Conservation (phyloP, 2,329 filamentous ascomycete genomes). For the Cladobotryum protrusum region DNA sequence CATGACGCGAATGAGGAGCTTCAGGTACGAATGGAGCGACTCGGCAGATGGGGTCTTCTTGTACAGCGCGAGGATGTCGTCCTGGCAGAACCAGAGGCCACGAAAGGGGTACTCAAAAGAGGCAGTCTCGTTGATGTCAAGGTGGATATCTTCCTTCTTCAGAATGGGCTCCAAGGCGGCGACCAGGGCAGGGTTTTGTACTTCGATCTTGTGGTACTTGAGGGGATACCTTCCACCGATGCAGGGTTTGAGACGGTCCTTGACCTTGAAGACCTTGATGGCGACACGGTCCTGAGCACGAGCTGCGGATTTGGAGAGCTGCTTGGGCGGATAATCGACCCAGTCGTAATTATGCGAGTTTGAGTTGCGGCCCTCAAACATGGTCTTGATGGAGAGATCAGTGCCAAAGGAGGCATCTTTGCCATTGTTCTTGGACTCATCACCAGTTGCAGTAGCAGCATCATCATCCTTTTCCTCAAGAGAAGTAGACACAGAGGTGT, state of each 20-base stretch:
- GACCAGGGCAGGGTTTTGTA: conserved; percentile 38
- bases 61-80: conserved; percentile 32
- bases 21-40: conserved; percentile 31
- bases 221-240: conserved; percentile 33
- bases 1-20: conserved; percentile 34
- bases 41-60: conserved; percentile 19
- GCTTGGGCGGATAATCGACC: conserved; percentile 36
- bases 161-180: conserved; percentile 37
- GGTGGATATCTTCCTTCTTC: conserved; percentile 33
- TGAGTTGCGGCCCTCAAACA: conserved; percentile 32
- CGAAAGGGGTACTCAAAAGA: conserved; percentile 35
- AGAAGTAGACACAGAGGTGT: conserved; percentile 12
- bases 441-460: conserved; percentile 2
- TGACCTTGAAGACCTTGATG: conserved; percentile 42
- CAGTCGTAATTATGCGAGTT: conserved; percentile 25
- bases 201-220: conserved; percentile 34
- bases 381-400: conserved; percentile 29
- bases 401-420: conserved; percentile 24
- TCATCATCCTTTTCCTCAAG: conserved; percentile 11
- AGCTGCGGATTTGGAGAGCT: conserved; percentile 33
- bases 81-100: conserved; percentile 38
- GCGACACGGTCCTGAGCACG: conserved; percentile 34
- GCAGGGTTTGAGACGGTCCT: conserved; percentile 34
- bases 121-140: conserved; percentile 31
- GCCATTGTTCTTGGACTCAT: conserved; percentile 3